These are phyloP conservation scores for Citrus sinensis DNA, from an alignment of 345 rosid species.

Conservation along the genomic window DVS_A1.0 CM039163.1:46750001-46750500, in stretches of 20 bases:
- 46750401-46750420: neutral
- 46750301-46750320: neutral
- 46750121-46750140: constrained; percentile 48
- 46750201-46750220: constrained; percentile 31
- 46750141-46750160: constrained; percentile 75
- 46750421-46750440: neutral
- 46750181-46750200: constrained; percentile 51
- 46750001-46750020: constrained; percentile 48
- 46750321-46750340: neutral
- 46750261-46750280: neutral
- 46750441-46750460: neutral
- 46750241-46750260: neutral
- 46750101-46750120: constrained; percentile 42
- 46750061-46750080: constrained; percentile 61
- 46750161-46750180: constrained; percentile 64
- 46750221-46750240: constrained; percentile 1
- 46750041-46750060: constrained; percentile 69
- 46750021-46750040: constrained; percentile 78
- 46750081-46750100: constrained; percentile 50
- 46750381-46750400: neutral
- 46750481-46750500: too few relatives aligned
- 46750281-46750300: neutral
- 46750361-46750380: neutral
- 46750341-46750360: neutral
- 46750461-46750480: too few relatives aligned